Evolutionary conservation across 2,329 filamentous ascomycete genomes (phyloP), one percentile per base, ranked within the genome.

Genomic region (Penicillium janthinellum): DNA sequence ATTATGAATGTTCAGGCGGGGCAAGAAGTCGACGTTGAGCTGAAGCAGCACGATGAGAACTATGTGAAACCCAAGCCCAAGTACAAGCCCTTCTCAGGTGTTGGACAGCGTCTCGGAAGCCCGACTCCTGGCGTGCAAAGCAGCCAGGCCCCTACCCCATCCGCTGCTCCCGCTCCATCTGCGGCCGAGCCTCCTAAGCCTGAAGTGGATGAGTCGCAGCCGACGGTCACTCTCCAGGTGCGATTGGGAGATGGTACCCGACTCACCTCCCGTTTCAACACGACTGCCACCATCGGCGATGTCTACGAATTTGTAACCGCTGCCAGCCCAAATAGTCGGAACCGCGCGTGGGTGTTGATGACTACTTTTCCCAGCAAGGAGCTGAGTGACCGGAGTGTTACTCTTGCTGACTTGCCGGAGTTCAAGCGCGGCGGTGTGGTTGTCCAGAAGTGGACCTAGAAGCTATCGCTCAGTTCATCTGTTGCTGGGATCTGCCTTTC

Each of bases 331-430:
- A 73, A 75, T 14, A 83, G 81, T 62, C 75, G 76, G 55, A 70
- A 76, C 61, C 79, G 86, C 37, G 66, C 78, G 4, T 89, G 84
- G 75, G 84, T 83, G 4, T 74, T 89, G 60, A 87, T 88, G 83
- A 88, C 86, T 5, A 88, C 86, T 0, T 88, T 89, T 71, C 86
- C 86, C 0, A 86, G 80, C 58, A 87, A 84, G 65, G 86, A 88
- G 68, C 74, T 88, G 41, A 82, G 74, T 15, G 86, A 89, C 66
- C 83, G 84, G 73, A 69, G 72, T 5, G 71, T 73, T 25, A 71
- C 72, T 8, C 71, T 83, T 28, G 80, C 78, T 2, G 81, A 82
- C 17, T 67, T 83, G 51, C 66, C 79, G 5, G 81, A 82, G 45
- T 81, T 82, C 67, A 82, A 82, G 68, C 74, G 81, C 25, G 81